Percentiles rank a stretch among this genome's conserved stretches.
These are phyloP conservation scores for Diutina pseudorugosa DNA, from an alignment of 1,139 yeast species.

Conservation along the genomic window DNA sequence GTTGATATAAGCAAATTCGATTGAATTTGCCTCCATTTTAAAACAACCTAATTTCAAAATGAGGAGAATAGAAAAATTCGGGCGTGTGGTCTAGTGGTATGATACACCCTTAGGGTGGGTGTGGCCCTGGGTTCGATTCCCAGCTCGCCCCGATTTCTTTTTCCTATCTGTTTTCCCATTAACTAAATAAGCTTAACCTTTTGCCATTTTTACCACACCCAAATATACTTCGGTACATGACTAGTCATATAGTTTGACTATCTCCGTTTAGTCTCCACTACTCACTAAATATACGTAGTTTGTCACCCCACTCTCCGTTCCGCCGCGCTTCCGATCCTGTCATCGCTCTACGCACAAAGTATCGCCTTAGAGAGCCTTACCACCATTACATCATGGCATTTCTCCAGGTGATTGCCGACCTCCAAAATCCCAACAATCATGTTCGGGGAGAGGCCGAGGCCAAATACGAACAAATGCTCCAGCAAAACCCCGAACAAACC, in stretches of 20 bases:
- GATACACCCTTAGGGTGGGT: background rate
- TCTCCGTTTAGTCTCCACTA: no score
- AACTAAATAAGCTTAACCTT: no score
- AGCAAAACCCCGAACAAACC: slow-evolving; percentile 20
- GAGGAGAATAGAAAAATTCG: no score
- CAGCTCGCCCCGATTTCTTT: background rate
- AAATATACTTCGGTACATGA: background rate
- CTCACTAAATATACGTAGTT: no score
- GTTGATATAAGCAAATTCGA: no score
- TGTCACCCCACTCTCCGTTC: background rate
- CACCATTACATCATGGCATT: background rate
- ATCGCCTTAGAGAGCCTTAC: background rate
- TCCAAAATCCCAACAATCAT: slow-evolving; percentile 22
- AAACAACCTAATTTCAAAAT: no score
- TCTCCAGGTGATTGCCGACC: background rate
- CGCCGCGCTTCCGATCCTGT: background rate
- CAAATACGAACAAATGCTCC: slow-evolving; percentile 17
- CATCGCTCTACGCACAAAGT: background rate
- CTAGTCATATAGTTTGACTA: no score
- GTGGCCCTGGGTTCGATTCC: background rate
- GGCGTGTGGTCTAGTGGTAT: background rate
- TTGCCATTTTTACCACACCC: background rate
- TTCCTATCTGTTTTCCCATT: background rate
- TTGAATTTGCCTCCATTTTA: no score
- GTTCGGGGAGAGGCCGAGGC: slow-evolving; percentile 24